Conservation (phyloP, 176 grass and related monocot species). For the Typha latifolia region DNA sequence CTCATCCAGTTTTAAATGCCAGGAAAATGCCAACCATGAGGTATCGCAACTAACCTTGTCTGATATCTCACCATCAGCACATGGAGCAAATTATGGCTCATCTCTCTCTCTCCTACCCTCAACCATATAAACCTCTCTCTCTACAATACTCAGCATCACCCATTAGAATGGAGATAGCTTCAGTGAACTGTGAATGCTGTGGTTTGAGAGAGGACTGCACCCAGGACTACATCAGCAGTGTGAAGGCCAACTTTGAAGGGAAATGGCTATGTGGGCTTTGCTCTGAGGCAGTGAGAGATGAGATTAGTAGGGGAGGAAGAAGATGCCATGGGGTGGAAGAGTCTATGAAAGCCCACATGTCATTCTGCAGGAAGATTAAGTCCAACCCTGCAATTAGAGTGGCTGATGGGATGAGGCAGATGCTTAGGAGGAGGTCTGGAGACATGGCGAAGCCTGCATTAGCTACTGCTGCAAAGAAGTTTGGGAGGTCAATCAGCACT, state of each 20-base stretch:
- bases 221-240: slow-evolving; percentile 4
- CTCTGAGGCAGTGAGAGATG: slow-evolving; percentile 11
- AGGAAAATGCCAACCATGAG: not conserved
- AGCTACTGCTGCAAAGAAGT: slow-evolving; percentile 35
- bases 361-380: slow-evolving; percentile 3
- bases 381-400: not conserved
- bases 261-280: slow-evolving; percentile 14
- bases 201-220: slow-evolving; percentile 13
- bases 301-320: not conserved
- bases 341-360: slow-evolving; percentile 8
- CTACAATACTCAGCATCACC: not conserved
- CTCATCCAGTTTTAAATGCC: not conserved
- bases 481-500: slow-evolving; percentile 20
- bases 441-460: not conserved
- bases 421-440: slow-evolving; percentile 5
- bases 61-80: not conserved
- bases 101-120: not conserved
- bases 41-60: not conserved
- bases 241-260: not conserved
- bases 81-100: not conserved
- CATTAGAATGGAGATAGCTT: slow-evolving; percentile 4
- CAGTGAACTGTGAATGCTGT: slow-evolving; percentile 3
- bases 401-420: slow-evolving; percentile 5
- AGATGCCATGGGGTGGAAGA: not conserved
- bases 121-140: not conserved